Evolutionary conservation across 257 asterid genomes (phyloP).

Genomic region (Echites panduratus): DNA sequence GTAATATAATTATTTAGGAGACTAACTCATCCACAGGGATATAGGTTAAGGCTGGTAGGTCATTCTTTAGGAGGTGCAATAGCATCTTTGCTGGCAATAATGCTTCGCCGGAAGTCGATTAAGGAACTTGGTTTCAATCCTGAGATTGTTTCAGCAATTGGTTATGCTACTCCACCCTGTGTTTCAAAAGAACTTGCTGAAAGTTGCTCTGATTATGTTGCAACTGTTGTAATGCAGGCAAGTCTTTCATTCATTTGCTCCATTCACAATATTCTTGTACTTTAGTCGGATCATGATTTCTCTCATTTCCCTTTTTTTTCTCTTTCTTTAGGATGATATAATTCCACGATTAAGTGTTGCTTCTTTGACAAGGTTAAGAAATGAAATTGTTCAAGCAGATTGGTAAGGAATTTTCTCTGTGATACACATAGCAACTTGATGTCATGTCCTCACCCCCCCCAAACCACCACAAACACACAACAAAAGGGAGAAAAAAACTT

Average conservation of each 20-base stretch:
- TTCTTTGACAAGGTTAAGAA: conserved; percentile 72
- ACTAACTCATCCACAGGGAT: conserved; percentile 82
- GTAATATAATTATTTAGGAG: conserved; percentile 12
- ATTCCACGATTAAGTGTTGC: conserved; percentile 74
- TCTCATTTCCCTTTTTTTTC: conserved; percentile 1
- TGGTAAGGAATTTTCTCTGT: conserved; percentile 59
- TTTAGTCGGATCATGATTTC: background rate
- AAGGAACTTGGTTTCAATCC: conserved; percentile 87
- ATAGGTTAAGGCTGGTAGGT: conserved; percentile 97
- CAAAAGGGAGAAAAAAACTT: background rate
- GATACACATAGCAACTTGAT: too few species aligned
- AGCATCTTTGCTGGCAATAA: conserved; percentile 86
- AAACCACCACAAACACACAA: background rate
- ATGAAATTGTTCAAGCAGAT: conserved; percentile 89
- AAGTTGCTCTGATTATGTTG: conserved; percentile 72
- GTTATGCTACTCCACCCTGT: conserved; percentile 89
- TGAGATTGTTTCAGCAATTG: conserved; percentile 69
- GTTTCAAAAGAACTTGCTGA: conserved; percentile 89
- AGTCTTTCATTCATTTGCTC: background rate
- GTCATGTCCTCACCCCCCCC: too few species aligned
- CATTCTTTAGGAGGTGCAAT: conserved; percentile 97
- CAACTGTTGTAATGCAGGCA: conserved; percentile 93
- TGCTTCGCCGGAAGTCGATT: conserved; percentile 63
- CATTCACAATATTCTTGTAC: conserved; percentile 5
- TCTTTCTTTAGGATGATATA: conserved; percentile 63